phyloP scores from a whole-genome alignment of 2,329 filamentous ascomycete species.

The Lojkania enalia region DNA sequence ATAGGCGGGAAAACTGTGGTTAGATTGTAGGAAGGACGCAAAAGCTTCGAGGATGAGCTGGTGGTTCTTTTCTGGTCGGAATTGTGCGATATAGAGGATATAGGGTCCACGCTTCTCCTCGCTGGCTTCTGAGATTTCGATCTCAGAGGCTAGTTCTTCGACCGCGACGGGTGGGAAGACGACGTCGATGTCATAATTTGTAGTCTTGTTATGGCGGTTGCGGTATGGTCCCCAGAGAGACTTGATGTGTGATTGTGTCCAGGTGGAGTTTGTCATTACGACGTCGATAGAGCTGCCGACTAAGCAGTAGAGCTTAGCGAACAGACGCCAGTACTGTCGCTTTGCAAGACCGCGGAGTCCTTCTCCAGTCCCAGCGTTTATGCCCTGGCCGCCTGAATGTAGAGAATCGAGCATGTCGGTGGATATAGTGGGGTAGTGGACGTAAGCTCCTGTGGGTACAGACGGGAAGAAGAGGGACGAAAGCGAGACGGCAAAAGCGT shows the following conservation, averaged over 20 bases:
- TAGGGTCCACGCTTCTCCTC: constrained; percentile 71
- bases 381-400: constrained; percentile 60
- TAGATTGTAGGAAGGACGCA: constrained; percentile 64
- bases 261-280: constrained; percentile 96
- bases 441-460: constrained; percentile 87
- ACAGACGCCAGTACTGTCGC: constrained; percentile 81
- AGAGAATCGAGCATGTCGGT: constrained; percentile 94
- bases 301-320: constrained; percentile 79
- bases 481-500: constrained; percentile 85
- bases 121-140: constrained; percentile 70
- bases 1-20: constrained; percentile 44
- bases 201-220: constrained; percentile 51
- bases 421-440: constrained; percentile 97
- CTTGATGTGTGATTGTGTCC: constrained; percentile 80
- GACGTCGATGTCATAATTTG: constrained; percentile 65
- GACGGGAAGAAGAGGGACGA: constrained; percentile 78
- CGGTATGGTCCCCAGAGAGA: constrained; percentile 69
- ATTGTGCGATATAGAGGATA: constrained; percentile 93
- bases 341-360: constrained; percentile 74
- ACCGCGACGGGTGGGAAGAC: constrained; percentile 94
- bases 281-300: constrained; percentile 85
- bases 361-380: constrained; percentile 81
- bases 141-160: constrained; percentile 73
- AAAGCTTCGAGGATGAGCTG: constrained; percentile 83
- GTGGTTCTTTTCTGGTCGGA: constrained; percentile 97